Base-by-base conservation (phyloP, 2,329 filamentous ascomycete genomes). In the Rosellinia necatrix region DNA sequence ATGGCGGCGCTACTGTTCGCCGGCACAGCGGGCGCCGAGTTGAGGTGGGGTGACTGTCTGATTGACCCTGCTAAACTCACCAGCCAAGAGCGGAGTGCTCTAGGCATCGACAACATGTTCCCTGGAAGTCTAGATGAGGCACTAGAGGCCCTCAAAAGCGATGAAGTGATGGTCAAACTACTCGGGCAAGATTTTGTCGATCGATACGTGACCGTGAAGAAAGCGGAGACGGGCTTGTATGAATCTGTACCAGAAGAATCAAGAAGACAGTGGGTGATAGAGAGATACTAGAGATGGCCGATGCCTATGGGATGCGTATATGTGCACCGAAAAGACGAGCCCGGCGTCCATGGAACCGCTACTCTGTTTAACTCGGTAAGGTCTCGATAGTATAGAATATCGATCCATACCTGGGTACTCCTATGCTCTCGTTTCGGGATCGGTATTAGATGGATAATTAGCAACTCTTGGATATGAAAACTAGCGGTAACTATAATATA, bases 191-290 rank as follows among this genome's bases (percentile, higher is more conserved):
- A 77, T 3, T 65, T 88, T 15, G 79, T 89, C 4, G 69, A 77
- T 27, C 76, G 81, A 42, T 91, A 87, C 65, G 38, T 81, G 2
- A 69, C 69, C 0, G 75, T 88, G 60, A 90, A 90, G 74, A 75
- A 74, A 57, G 78, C 73, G 1, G 87, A 91, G 73, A 68, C 79
- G 60, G 72, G 72, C 17, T 72, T 84, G 64, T 64, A 86, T 55
- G 71, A 69, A 8, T 66, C 67, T 1, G 83, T 90, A 79, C 64
- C 62, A 0, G 72, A 75, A 4, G 70, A 73, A 2, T 72, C 80
- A 56, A 76, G 78, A 47, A 76, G 78, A 61, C 70, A 75, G 12
- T 91, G 86, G 83, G 71, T 90, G 52, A 78, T 89, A 59, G 85
- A 88, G 66, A 75, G 87, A 60, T 91, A 90, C 66, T 89, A 53